These are phyloP conservation scores for Eucalyptus sp. DNA, from an alignment of 345 rosid species.

Conservation along the genomic window DNA sequence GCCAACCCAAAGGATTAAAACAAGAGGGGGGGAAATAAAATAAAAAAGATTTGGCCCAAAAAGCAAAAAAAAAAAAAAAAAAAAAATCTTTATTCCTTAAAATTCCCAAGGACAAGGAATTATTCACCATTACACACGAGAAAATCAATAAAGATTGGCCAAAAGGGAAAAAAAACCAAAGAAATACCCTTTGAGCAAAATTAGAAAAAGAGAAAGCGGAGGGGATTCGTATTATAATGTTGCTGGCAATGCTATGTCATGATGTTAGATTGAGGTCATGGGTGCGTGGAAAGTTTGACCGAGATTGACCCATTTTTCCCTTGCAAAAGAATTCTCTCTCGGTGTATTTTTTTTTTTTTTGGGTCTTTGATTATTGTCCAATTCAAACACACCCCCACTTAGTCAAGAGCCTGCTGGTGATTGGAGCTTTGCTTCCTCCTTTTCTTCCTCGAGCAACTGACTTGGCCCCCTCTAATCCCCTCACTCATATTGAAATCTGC, in stretches of 20 bases:
- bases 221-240: background rate
- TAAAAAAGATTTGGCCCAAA: background rate
- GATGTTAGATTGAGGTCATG: background rate
- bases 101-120: background rate
- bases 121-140: background rate
- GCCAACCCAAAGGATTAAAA: background rate
- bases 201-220: background rate
- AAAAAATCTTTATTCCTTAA: background rate
- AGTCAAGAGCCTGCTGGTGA: background rate
- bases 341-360: background rate
- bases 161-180: background rate
- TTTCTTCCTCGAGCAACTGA: conserved; percentile 89
- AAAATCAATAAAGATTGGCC: background rate
- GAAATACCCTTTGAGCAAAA: background rate
- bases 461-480: conserved; percentile 15
- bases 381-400: background rate
- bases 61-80: background rate
- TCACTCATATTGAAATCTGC: conserved; percentile 25
- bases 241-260: background rate
- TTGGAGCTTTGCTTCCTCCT: background rate
- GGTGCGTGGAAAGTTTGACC: background rate
- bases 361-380: background rate
- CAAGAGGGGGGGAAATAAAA: background rate
- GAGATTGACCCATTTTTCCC: background rate
- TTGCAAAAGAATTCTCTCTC: background rate